These are phyloP conservation scores for Butyriboletus regius DNA, from an alignment of 1,284 basidiomycete species.

Conservation along the genomic window DNA sequence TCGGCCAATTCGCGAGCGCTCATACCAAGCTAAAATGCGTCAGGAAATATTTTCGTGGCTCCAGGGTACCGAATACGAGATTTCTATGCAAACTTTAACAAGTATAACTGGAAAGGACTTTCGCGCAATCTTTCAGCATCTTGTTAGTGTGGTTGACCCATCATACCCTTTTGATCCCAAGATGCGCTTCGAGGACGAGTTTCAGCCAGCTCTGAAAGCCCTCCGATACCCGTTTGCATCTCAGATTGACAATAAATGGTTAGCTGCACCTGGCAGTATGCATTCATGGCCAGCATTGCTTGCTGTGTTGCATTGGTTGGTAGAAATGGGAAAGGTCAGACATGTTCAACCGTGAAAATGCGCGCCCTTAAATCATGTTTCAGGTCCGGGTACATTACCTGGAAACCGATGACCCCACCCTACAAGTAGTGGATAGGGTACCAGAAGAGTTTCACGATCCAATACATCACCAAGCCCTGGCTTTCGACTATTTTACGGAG, in stretches of 20 bases:
- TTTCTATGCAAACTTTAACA: constrained; percentile 56
- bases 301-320: constrained; percentile 81
- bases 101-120: constrained; percentile 79
- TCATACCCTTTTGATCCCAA: constrained; percentile 51
- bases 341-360: background rate
- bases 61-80: constrained; percentile 54
- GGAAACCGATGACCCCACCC: constrained; percentile 53
- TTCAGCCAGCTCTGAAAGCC: constrained; percentile 64
- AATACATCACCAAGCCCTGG: constrained; percentile 64
- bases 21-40: constrained; percentile 66
- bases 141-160: constrained; percentile 69
- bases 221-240: constrained; percentile 70
- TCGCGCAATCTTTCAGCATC: constrained; percentile 68
- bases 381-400: constrained; percentile 48
- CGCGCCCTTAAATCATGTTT: background rate
- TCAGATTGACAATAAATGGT: constrained; percentile 69
- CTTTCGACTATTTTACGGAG: constrained; percentile 65
- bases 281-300: constrained; percentile 78
- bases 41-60: constrained; percentile 69
- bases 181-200: constrained; percentile 72
- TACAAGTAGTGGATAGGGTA: constrained; percentile 55
- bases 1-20: constrained; percentile 65
- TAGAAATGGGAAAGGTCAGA: constrained; percentile 68
- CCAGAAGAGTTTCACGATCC: constrained; percentile 68
- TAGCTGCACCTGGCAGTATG: constrained; percentile 77